Conservation (phyloP, 768 basidiomycete genomes). For the Hirschioporus abietinus region DNA sequence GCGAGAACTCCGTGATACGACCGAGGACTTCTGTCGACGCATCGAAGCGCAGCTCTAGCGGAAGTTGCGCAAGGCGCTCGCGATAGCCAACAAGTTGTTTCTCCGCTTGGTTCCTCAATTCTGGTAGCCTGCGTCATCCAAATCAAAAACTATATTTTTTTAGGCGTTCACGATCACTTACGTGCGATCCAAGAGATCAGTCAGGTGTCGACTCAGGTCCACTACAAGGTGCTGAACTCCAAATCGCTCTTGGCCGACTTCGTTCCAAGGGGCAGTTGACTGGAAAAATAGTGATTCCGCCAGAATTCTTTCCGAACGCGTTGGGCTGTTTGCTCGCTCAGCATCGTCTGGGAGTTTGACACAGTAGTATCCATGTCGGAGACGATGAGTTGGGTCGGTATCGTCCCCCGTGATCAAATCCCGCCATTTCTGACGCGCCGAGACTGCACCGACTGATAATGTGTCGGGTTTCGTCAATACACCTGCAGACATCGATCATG, state of each 20-base stretch:
- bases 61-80: constrained; percentile 33
- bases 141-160: not conserved
- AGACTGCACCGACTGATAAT: constrained; percentile 37
- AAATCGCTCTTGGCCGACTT: constrained; percentile 40
- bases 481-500: constrained; percentile 30
- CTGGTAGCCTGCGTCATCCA: constrained; percentile 38
- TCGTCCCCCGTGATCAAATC: constrained; percentile 42
- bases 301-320: constrained; percentile 21
- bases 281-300: constrained; percentile 42
- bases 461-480: constrained; percentile 69
- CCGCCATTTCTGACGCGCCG: constrained; percentile 41
- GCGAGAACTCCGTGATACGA: constrained; percentile 41
- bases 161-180: constrained; percentile 24
- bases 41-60: constrained; percentile 31
- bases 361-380: constrained; percentile 60
- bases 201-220: constrained; percentile 47
- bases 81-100: constrained; percentile 31
- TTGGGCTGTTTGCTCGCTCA: constrained; percentile 36
- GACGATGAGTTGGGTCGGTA: constrained; percentile 23
- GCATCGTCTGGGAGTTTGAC: constrained; percentile 60
- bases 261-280: constrained; percentile 46
- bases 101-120: constrained; percentile 34
- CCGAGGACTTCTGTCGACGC: constrained; percentile 41
- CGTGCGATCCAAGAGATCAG: constrained; percentile 48
- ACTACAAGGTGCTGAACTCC: constrained; percentile 51